Percentiles rank a stretch among this genome's conserved stretches.
These are phyloP conservation scores for Hyaloscypha bicolor DNA, from an alignment of 495 filamentous ascomycete genomes.

Conservation along the genomic window DNA sequence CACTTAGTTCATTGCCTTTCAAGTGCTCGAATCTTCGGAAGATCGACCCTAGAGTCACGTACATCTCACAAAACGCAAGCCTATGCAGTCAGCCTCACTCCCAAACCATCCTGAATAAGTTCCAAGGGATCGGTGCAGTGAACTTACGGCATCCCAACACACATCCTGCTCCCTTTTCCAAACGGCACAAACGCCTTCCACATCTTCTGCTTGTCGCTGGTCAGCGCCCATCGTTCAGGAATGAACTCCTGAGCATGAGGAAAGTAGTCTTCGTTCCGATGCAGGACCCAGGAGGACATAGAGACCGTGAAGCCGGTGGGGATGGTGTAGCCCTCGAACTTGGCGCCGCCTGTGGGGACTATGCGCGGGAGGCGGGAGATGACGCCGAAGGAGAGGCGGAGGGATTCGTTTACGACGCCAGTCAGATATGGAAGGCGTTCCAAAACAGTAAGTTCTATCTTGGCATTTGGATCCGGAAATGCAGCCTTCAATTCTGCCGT, in stretches of 20 bases:
- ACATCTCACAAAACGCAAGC: too few relatives aligned
- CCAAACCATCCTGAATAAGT: too few relatives aligned
- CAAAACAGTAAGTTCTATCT: too few relatives aligned
- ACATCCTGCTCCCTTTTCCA: constrained; percentile 39
- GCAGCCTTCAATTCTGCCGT: too few relatives aligned
- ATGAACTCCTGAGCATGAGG: constrained; percentile 17
- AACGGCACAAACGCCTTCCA: constrained; percentile 41
- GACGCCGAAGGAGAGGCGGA: constrained; percentile 33
- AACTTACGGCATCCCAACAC: constrained; percentile 46
- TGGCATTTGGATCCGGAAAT: too few relatives aligned
- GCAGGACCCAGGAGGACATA: constrained; percentile 34
- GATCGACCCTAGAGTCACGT: too few relatives aligned
- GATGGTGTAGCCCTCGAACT: constrained; percentile 34
- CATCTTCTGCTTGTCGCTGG: constrained; percentile 16
- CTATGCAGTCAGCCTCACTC: too few relatives aligned
- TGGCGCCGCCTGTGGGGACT: constrained; percentile 34
- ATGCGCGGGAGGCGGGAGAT: constrained; percentile 35
- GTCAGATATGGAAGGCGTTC: too few relatives aligned
- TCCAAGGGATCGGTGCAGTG: too few relatives aligned
- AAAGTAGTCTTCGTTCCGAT: constrained; percentile 31
- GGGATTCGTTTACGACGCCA: too few relatives aligned
- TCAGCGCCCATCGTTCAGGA: constrained; percentile 6
- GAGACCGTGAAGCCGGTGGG: constrained; percentile 22
- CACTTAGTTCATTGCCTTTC: too few relatives aligned
- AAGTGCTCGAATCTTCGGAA: too few relatives aligned